These are phyloP conservation scores for Teratosphaeria nubilosa DNA, from an alignment of 2,329 filamentous ascomycete species.

Conservation along the genomic window DNA sequence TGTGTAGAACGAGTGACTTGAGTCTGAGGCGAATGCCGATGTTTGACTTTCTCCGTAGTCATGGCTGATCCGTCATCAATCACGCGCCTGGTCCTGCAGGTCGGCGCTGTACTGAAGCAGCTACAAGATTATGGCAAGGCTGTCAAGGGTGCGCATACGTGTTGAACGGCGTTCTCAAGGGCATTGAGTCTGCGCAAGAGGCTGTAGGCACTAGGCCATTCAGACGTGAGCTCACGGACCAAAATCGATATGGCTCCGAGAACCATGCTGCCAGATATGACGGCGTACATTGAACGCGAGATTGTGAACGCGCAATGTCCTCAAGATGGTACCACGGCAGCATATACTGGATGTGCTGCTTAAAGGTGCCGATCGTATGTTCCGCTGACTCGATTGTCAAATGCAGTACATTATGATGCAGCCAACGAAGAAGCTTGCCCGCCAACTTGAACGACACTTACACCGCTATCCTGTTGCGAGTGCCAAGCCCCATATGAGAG, in stretches of 20 bases:
- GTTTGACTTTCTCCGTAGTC: neutral
- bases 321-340: neutral
- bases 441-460: neutral
- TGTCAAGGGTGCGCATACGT: neutral
- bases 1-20: neutral
- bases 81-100: neutral
- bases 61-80: neutral
- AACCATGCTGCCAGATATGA: neutral
- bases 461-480: neutral
- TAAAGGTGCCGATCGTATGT: neutral
- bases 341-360: neutral
- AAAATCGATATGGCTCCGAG: neutral
- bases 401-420: neutral
- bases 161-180: neutral
- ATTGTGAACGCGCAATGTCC: neutral
- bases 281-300: neutral
- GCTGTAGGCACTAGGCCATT: neutral
- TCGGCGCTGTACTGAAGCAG: neutral
- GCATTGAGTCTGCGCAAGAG: neutral
- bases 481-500: neutral
- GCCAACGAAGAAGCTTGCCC: neutral
- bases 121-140: neutral
- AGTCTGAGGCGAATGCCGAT: neutral
- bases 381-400: neutral
- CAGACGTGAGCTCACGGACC: neutral